Base-by-base conservation (phyloP, 139 green algal species). In the Micractinium sp. region DNA sequence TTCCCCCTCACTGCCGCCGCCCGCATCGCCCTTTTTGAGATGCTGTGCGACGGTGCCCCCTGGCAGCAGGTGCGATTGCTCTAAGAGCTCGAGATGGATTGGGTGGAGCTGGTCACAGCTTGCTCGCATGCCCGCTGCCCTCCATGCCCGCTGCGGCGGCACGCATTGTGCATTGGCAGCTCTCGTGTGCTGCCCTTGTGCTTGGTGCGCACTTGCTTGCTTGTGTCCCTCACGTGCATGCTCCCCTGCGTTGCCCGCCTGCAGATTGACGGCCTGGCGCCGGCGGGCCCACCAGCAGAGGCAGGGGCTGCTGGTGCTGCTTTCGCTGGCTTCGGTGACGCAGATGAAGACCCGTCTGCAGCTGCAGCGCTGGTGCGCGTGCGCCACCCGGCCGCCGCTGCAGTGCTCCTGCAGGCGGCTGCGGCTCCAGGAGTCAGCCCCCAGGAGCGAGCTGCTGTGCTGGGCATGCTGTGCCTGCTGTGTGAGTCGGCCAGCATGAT, bases 401-500 rank as follows among this genome's bases (percentile, higher is more conserved):
- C 88, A 9, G 82, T 93, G 76, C 66, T 94, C 90, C 82, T 94
- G 86, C 86, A 81, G 61, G 77, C 90, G 78, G 87, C 88, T 82
- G 35, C 81, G 35, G 36, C 81, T 78, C 35, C 18, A 29, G 91
- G 90, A 63, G 82, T 85, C 20, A 76, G 83, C 61, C 79, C 69
- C 16, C 53, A 27, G 18, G 87, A 92, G 91, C 89, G 92, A 3
- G 27, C 77, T 27, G 85, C 80, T 13, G 88, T 88, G 35, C 90
- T 94, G 66, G 47, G 53, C 47, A 39, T 85, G 80, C 80, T 88
- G 53, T 86, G 81, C 74, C 31, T 80, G 74, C 89, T 92, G 88
- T 89, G 67, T 76, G 71, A 75, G 80, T 53, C 29, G 14, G 74
- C 67, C 53, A 82, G 66, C 80, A 36, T 71, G 78, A 14, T 77